A percentile compares a stretch with the other conserved stretches of the same genome.
phyloP scores from a whole-genome alignment of 23 red algal species.

The Gracilaria domingensis region DNA sequence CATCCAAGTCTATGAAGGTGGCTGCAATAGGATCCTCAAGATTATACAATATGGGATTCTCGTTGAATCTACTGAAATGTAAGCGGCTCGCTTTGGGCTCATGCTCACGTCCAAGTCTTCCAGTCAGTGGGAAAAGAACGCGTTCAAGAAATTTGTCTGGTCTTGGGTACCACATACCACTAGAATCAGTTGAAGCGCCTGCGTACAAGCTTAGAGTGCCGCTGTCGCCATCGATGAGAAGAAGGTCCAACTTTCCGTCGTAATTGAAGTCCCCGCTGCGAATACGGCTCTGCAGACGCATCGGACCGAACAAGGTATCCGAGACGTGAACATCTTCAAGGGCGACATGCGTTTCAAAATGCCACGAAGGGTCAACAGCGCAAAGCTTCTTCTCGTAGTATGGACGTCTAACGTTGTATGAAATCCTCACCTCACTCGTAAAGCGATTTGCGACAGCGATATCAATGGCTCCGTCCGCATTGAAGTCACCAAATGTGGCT shows the following conservation, averaged over 20 bases:
- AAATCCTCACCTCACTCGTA: slow-evolving; percentile 44
- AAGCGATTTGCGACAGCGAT: slow-evolving; percentile 75
- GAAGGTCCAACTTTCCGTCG: slow-evolving; percentile 77
- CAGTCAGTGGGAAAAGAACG: slow-evolving; percentile 53
- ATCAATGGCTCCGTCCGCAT: slow-evolving; percentile 87
- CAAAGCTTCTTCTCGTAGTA: slow-evolving; percentile 37
- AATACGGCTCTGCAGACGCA: slow-evolving; percentile 56
- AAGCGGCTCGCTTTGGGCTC: background rate
- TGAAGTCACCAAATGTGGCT: slow-evolving; percentile 85
- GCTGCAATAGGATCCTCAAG: slow-evolving; percentile 78
- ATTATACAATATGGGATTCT: slow-evolving; percentile 41
- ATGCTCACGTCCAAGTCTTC: background rate
- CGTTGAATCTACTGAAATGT: slow-evolving; percentile 18
- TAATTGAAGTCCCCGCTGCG: slow-evolving; percentile 85
- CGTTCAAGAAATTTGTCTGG: slow-evolving; percentile 19
- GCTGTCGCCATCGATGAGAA: slow-evolving; percentile 65
- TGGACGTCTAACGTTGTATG: slow-evolving; percentile 40
- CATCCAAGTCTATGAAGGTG: slow-evolving; percentile 85
- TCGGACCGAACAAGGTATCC: slow-evolving; percentile 51
- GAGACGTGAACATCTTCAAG: slow-evolving; percentile 52
- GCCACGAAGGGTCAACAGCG: slow-evolving; percentile 47
- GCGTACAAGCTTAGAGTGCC: slow-evolving; percentile 54
- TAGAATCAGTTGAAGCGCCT: background rate
- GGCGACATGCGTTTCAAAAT: slow-evolving; percentile 48
- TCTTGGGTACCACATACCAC: slow-evolving; percentile 41